Percentiles rank a stretch among this genome's conserved stretches.
Evolutionary conservation across 1,284 basidiomycete genomes (phyloP).

Genomic region (Coniferiporia sulphurascens): DNA sequence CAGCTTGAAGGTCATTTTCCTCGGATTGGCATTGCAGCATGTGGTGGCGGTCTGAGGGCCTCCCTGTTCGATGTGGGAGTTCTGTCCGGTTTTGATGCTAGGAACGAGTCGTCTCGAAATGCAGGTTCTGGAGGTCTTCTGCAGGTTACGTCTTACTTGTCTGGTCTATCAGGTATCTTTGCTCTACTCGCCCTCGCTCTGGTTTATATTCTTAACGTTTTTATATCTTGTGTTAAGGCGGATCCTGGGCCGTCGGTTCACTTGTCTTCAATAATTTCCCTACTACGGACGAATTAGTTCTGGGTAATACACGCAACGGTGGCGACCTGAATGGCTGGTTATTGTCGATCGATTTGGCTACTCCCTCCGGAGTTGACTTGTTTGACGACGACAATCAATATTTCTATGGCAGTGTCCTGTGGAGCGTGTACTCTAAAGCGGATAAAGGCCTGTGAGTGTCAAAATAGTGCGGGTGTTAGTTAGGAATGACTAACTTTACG

Average conservation of each 20-base stretch:
- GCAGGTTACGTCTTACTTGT: conserved; percentile 56
- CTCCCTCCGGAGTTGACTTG: conserved; percentile 43
- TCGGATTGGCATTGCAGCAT: conserved; percentile 50
- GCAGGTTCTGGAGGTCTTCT: conserved; percentile 60
- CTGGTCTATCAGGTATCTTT: conserved; percentile 51
- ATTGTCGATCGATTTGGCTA: conserved; percentile 48
- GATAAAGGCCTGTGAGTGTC: conserved; percentile 44
- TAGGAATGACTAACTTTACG: background rate
- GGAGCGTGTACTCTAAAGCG: conserved; percentile 53
- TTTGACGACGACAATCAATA: conserved; percentile 45
- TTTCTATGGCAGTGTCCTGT: conserved; percentile 54
- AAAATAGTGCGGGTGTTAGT: conserved; percentile 3
- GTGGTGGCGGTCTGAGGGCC: conserved; percentile 54
- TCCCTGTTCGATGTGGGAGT: conserved; percentile 55
- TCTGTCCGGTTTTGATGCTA: conserved; percentile 51
- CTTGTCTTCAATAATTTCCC: conserved; percentile 56
- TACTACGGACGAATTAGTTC: conserved; percentile 43
- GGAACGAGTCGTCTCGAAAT: conserved; percentile 47
- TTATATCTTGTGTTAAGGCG: conserved; percentile 37
- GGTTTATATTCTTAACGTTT: background rate
- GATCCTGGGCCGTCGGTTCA: conserved; percentile 60
- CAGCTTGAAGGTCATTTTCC: conserved; percentile 39
- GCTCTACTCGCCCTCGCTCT: background rate
- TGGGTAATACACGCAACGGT: conserved; percentile 39
- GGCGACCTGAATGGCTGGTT: conserved; percentile 49